phyloP scores from a whole-genome alignment of 2,329 filamentous ascomycete genomes.

The Grosmannia clavigera region DNA sequence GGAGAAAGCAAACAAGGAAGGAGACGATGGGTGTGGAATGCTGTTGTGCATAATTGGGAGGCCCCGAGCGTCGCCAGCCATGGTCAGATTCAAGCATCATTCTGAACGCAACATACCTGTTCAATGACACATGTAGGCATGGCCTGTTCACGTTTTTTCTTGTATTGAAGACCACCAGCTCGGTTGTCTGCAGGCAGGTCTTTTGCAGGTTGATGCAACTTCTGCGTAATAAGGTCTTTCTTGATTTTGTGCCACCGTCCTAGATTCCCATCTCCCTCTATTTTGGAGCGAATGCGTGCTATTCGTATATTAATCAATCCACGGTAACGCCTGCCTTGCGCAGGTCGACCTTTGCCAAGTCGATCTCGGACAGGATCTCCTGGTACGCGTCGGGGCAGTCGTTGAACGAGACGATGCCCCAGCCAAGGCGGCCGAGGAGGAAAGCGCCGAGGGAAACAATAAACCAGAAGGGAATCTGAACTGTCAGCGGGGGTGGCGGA shows the following conservation, averaged over 20 bases:
- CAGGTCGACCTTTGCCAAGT: conserved; percentile 62
- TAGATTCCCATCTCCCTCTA: background rate
- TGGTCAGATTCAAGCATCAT: background rate
- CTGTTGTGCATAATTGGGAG: background rate
- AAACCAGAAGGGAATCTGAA: conserved; percentile 85
- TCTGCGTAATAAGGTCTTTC: too few relatives aligned
- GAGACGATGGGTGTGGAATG: background rate
- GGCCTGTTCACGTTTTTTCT: background rate
- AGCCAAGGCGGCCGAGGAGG: conserved; percentile 82
- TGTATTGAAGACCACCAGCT: background rate
- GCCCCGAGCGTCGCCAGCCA: too few relatives aligned
- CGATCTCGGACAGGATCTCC: conserved; percentile 78
- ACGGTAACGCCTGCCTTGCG: conserved; percentile 64
- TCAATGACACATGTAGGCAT: background rate
- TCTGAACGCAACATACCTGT: background rate
- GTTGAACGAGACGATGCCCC: conserved; percentile 91
- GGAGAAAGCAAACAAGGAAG: background rate
- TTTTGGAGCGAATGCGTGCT: too few relatives aligned
- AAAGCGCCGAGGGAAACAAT: conserved; percentile 85
- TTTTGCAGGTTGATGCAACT: background rate
- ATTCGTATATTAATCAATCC: conserved; percentile 37
- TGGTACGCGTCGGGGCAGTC: conserved; percentile 84
- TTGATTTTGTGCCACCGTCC: too few relatives aligned
- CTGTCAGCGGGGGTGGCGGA: background rate
- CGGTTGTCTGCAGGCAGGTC: background rate